A percentile compares a stretch with the other conserved stretches of the same genome.
phyloP scores from a whole-genome alignment of 768 basidiomycete species.

The Candolleomyces eurysporus region DNA sequence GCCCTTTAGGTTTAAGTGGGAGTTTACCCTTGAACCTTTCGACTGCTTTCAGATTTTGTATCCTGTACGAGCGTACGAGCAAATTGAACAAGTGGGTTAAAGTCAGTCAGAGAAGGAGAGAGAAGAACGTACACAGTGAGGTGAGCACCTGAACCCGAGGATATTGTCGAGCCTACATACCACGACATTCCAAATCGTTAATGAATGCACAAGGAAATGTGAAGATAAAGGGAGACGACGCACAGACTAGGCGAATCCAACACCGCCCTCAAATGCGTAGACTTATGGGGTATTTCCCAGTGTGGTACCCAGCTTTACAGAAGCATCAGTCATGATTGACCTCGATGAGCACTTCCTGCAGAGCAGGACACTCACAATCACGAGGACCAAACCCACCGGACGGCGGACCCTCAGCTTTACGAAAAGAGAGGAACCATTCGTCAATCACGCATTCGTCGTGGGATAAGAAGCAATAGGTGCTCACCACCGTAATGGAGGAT shows the following conservation, averaged over 20 bases:
- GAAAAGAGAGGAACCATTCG: neutral
- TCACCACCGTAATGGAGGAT: conserved; percentile 58
- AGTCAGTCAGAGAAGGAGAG: neutral
- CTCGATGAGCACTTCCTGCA: neutral
- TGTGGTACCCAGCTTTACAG: conserved; percentile 57
- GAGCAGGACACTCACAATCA: conserved; percentile 53
- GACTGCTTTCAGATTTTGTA: conserved; percentile 30
- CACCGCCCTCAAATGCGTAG: conserved; percentile 70
- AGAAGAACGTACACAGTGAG: conserved; percentile 41
- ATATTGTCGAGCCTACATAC: conserved; percentile 45
- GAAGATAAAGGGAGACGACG: conserved; percentile 5
- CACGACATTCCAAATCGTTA: neutral
- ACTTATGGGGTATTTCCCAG: conserved; percentile 69
- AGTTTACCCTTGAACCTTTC: conserved; percentile 28
- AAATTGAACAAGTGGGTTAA: neutral
- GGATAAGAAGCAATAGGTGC: conserved; percentile 15
- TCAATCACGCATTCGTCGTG: neutral
- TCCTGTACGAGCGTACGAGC: conserved; percentile 16
- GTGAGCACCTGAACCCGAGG: conserved; percentile 55
- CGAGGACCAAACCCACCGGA: conserved; percentile 74
- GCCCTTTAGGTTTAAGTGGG: conserved; percentile 40
- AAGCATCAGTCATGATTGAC: neutral
- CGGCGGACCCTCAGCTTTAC: conserved; percentile 57
- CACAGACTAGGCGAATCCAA: conserved; percentile 60
- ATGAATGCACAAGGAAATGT: neutral